Evolutionary conservation across 257 asterid genomes (phyloP).

Genomic region (Lithospermum erythrorhizon): DNA sequence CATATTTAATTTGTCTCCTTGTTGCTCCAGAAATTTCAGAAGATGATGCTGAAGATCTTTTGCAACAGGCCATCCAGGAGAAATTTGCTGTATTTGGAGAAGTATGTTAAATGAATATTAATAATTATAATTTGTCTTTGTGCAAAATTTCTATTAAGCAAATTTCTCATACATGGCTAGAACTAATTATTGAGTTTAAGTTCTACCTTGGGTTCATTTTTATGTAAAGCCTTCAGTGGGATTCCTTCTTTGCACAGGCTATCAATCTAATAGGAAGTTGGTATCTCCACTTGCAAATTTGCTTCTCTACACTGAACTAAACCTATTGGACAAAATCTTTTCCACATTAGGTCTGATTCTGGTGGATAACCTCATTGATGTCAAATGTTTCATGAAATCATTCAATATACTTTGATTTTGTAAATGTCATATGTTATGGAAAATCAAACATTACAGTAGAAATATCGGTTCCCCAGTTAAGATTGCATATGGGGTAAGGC

Average conservation of each 20-base stretch:
- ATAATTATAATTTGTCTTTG: background rate
- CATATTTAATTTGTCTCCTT: background rate
- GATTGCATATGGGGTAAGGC: background rate
- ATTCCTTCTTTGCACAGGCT: background rate
- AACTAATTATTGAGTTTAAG: too few species aligned
- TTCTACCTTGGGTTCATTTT: background rate
- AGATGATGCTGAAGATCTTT: slow-evolving; percentile 94
- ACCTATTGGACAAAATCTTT: too few species aligned
- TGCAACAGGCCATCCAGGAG: slow-evolving; percentile 95
- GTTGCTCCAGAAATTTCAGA: slow-evolving; percentile 76
- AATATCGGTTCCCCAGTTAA: background rate
- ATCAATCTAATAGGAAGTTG: too few species aligned
- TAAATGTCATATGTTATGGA: too few species aligned
- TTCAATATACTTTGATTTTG: too few species aligned
- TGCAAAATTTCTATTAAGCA: background rate
- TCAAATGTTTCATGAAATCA: too few species aligned
- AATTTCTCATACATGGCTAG: too few species aligned
- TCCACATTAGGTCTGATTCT: too few species aligned
- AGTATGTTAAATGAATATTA: slow-evolving; percentile 29
- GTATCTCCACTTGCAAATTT: too few species aligned
- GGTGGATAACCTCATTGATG: too few species aligned
- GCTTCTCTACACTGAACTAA: too few species aligned
- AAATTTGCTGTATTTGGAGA: slow-evolving; percentile 94
- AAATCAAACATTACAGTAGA: background rate
- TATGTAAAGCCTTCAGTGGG: background rate